A percentile compares a stretch with the other conserved stretches of the same genome.
phyloP scores from a whole-genome alignment of 2,329 filamentous ascomycete species.

The Cercospora berteroae region DNA sequence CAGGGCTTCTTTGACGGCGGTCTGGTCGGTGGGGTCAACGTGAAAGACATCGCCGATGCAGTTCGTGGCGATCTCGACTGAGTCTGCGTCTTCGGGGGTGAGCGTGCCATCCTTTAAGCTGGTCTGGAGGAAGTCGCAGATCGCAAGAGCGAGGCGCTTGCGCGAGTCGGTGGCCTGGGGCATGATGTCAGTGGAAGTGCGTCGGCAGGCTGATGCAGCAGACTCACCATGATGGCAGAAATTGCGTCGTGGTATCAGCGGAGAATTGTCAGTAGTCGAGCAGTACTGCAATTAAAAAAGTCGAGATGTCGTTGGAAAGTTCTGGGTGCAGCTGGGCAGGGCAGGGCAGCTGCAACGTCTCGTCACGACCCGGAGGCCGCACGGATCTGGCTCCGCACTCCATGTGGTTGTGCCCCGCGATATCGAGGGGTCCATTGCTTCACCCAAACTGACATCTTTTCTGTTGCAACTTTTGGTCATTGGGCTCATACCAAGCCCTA shows the following conservation, averaged over 20 bases:
- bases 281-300: neutral
- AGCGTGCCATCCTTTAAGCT: slow-evolving; percentile 88
- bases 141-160: slow-evolving; percentile 92
- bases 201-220: neutral
- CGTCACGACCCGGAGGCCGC: neutral
- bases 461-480: neutral
- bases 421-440: slow-evolving; percentile 1
- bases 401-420: neutral
- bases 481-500: neutral
- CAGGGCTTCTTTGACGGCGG: slow-evolving; percentile 71
- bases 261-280: neutral
- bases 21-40: slow-evolving; percentile 76
- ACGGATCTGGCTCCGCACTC: neutral
- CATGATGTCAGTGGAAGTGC: slow-evolving; percentile 10
- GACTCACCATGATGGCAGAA: slow-evolving; percentile 7
- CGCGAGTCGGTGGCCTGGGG: slow-evolving; percentile 51
- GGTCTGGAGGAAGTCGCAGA: slow-evolving; percentile 88
- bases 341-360: neutral
- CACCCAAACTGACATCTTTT: neutral
- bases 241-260: neutral
- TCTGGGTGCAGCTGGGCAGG: neutral
- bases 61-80: slow-evolving; percentile 88
- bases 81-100: slow-evolving; percentile 82
- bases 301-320: neutral
- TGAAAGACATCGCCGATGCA: slow-evolving; percentile 96